Base-by-base conservation (phyloP, 805 yeast species). In the Diddensiella santjacobensis region DNA sequence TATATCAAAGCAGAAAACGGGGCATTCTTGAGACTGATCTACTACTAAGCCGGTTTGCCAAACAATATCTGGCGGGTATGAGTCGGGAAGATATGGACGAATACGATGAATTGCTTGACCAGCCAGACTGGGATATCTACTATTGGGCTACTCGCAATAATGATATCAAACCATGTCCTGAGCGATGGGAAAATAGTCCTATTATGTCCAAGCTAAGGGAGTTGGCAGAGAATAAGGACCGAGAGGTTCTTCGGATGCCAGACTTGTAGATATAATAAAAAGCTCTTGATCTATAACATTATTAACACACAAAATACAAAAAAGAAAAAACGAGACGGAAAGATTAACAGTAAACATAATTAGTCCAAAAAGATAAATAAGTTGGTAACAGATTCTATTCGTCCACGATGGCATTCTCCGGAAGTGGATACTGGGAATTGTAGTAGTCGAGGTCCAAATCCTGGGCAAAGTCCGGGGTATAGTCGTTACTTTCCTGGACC, bases 71-170 rank as follows among this genome's bases (percentile, higher is more conserved):
- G 54, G 67, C 74, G 33, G 61, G 63, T 0, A 76, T 93, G 72
- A 71, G 75, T 10, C 66, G 70, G 51, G 83, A 74, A 47, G 84
- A 88, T 67, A 71, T 93, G 46, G 84, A 80, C 41, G 98, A 93
- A 66, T 93, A 87, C 66, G 97, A 91, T 62, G 40, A 55, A 47
- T 51, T 93, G 49, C 74, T 93, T 62, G 95, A 93, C 66, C 95
- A 91, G 67, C 79, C 91, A n/a, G 99, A 93, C 67, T 93, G 99
- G 99, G 99, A 93, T 67, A 90, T 93, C 52, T 93, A 87, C 67
- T 93, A 93, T 71, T 91, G 99, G 99, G 96, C 95, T 22, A 88
- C 97, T 2, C 79, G 78, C 56, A 87, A 90, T 65, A 58, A 61
- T 22, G 81, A 79, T 30, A 80, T 86, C 17, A 86, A 90, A 41